Base-by-base conservation (phyloP, 2,329 filamentous ascomycete species). In the Pseudofabraea citricarpa region DNA sequence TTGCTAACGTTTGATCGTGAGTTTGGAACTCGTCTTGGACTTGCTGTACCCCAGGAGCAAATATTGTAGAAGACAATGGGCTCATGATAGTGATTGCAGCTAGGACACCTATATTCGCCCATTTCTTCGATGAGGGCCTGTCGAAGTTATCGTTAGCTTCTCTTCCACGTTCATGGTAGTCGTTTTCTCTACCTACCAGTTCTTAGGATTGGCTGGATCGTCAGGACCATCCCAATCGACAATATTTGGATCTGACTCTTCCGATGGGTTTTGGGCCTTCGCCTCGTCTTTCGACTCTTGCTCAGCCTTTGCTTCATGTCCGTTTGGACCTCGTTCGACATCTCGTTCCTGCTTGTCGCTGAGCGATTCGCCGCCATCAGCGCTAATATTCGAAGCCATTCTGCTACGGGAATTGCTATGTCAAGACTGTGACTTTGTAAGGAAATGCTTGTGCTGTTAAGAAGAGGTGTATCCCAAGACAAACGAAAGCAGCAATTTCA, bases 21-120 rank as follows among this genome's bases (percentile, higher is more conserved):
- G 65, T 66, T 19, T 67, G 23, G 49, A 88, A 87, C 15, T 85
- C 79, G 9, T 56, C 44, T 68, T 84, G 74, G 0, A 87, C 68
- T 4, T 78, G 64, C 0, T 76, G 73, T 0, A 86, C 77, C 7
- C 77, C 82, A 0, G 84, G 83, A 0, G 83, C 83, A 55, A 88
- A 83, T 66, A 86, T 85, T 9, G 68, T 71, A 5, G 69, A 53
- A 19, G 47, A 56, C 40, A 62, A 47, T 10, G 47, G 45, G 27
- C 47, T 49, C 39, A 20, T 42, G 23, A 41, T 36, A 35, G 36
- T 43, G 38, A 45, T 35, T 38, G 38, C 27, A 15, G 27, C n/a
- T n/a, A n/a, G n/a, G n/a, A n/a, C n/a, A n/a, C n/a, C n/a, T n/a
- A n/a, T n/a, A n/a, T n/a, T n/a, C n/a, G n/a, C n/a, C n/a, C 36